Percentiles rank a stretch among this genome's conserved stretches.
phyloP scores from a whole-genome alignment of 768 basidiomycete genomes.

The Termitomyces sp. region DNA sequence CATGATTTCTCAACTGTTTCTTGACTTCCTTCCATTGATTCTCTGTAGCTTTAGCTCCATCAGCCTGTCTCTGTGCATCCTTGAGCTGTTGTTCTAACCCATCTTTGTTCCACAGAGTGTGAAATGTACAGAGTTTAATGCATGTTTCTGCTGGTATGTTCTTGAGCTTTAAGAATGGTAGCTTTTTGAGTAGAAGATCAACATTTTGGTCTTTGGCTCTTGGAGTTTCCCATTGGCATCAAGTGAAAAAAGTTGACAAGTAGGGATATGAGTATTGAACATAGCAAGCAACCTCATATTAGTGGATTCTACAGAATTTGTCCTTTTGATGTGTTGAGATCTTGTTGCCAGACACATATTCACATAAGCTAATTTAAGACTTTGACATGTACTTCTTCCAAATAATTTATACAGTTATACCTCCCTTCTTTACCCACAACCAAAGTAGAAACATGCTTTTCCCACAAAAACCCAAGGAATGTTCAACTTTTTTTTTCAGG shows the following conservation, averaged over 20 bases:
- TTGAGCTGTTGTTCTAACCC: no score
- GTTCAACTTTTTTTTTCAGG: neutral
- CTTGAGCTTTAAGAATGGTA: neutral
- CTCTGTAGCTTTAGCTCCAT: no score
- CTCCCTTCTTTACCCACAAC: neutral
- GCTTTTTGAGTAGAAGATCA: neutral
- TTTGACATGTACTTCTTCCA: neutral
- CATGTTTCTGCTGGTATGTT: no score
- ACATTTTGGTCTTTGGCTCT: neutral
- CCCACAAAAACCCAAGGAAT: neutral
- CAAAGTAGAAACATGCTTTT: neutral
- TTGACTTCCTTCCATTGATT: no score
- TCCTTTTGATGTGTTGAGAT: neutral
- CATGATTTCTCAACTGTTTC: no score
- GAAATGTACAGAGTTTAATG: no score
- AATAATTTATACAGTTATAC: neutral
- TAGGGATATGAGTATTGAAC: neutral
- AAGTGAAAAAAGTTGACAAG: neutral
- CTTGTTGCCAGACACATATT: neutral
- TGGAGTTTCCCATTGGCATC: neutral
- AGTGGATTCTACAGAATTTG: neutral
- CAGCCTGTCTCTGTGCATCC: no score
- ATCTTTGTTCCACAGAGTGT: no score
- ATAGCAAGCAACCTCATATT: neutral
- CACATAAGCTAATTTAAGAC: neutral